Conservation (phyloP, 441 rosid species). For the Populus hybrid region DNA sequence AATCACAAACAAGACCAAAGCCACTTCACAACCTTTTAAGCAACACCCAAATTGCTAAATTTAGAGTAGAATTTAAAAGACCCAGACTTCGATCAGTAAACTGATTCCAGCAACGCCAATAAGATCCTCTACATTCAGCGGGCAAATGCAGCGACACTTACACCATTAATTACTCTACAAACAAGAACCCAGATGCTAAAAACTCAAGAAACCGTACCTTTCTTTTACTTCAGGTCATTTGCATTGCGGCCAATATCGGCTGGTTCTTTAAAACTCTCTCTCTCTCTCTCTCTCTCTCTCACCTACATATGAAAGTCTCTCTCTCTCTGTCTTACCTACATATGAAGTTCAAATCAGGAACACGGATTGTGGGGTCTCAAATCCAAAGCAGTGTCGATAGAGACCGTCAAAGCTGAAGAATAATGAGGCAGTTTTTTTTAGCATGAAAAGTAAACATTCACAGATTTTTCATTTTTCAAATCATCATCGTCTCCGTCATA, state of each 20-base stretch:
- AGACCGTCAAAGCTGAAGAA: conserved; percentile 13
- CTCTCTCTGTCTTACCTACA: neutral
- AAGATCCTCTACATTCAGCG: neutral
- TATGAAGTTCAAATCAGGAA: conserved; percentile 14
- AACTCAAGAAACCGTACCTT: conserved; percentile 11
- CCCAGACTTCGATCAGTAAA: neutral
- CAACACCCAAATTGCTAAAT: conserved; percentile 13
- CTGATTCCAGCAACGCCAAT: neutral
- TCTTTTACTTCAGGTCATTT: neutral
- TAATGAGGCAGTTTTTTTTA: neutral
- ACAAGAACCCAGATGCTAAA: conserved; percentile 8
- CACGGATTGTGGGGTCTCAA: conserved; percentile 45
- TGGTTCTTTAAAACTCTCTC: neutral
- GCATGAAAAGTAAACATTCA: neutral
- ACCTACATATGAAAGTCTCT: conserved; percentile 3
- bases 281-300: neutral
- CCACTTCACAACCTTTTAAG: conserved; percentile 2
- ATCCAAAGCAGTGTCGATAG: conserved; percentile 18
- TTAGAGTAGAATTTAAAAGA: conserved; percentile 1
- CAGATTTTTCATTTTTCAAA: neutral
- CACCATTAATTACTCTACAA: neutral
- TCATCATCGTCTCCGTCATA: conserved; percentile 1
- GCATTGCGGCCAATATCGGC: conserved; percentile 5
- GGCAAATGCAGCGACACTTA: conserved; percentile 10
- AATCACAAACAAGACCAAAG: conserved; percentile 19